Evolutionary conservation across 495 filamentous ascomycete genomes (phyloP).

Genomic region (Aspergillus taichungensis): DNA sequence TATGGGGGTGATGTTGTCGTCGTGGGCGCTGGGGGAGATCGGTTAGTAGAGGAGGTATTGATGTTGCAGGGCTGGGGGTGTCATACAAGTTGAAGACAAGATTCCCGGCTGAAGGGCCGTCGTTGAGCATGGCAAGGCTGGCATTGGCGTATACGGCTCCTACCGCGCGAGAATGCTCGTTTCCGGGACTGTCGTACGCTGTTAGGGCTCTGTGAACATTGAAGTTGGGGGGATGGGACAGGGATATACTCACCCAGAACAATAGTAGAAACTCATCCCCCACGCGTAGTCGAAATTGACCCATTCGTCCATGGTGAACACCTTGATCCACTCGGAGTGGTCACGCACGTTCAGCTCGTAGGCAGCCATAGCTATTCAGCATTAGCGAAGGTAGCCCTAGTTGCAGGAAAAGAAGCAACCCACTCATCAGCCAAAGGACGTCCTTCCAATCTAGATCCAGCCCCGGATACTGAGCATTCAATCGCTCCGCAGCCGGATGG

Average conservation of each 20-base stretch:
- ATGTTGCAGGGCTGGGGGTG: background rate
- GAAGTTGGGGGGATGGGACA: background rate
- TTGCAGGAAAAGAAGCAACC: background rate
- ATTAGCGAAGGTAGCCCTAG: background rate
- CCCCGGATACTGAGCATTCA: conserved; percentile 17
- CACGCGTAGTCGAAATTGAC: conserved; percentile 42
- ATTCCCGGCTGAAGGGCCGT: conserved; percentile 37
- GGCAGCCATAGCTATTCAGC: conserved; percentile 30
- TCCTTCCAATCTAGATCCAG: conserved; percentile 13
- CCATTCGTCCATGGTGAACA: conserved; percentile 47
- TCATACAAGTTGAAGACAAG: conserved; percentile 47
- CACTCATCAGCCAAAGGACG: conserved; percentile 17
- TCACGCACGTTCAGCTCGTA: conserved; percentile 44
- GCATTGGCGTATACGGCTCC: conserved; percentile 48
- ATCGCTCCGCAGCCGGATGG: conserved; percentile 14
- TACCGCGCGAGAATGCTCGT: conserved; percentile 38
- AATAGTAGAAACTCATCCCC: conserved; percentile 46
- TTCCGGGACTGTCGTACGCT: conserved; percentile 30
- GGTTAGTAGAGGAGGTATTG: background rate
- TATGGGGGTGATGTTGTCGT: conserved; percentile 45
- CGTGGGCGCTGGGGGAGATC: conserved; percentile 34
- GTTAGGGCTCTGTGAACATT: background rate
- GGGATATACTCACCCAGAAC: conserved; percentile 27
- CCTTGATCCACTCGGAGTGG: conserved; percentile 40
- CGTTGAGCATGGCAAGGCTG: conserved; percentile 34